Evolutionary conservation across 345 rosid species (phyloP).

Genomic region (Hibiscus syriacus): DNA sequence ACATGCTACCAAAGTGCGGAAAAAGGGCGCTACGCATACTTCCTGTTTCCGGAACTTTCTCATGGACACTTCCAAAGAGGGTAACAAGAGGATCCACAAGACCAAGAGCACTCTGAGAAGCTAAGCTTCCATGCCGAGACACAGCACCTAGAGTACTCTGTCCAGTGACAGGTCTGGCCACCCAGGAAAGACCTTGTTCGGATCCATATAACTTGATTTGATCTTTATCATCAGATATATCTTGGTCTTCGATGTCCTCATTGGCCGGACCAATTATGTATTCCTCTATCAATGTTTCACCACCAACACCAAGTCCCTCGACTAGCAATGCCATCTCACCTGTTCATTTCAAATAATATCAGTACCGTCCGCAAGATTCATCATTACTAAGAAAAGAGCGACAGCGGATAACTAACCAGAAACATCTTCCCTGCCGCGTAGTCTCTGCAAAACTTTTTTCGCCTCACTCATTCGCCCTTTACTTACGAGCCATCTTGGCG

Average conservation of each 20-base stretch:
- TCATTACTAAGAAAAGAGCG: too few species aligned
- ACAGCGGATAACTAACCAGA: conserved; percentile 45
- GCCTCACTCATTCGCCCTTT: conserved; percentile 94
- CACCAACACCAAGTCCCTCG: conserved; percentile 87
- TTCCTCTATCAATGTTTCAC: conserved; percentile 78
- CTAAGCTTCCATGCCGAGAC: conserved; percentile 67
- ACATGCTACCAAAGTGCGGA: conserved; percentile 95
- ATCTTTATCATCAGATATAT: conserved; percentile 58
- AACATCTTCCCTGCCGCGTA: conserved; percentile 82
- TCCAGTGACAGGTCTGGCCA: conserved; percentile 78
- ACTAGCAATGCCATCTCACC: conserved; percentile 98
- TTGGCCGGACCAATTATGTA: conserved; percentile 74
- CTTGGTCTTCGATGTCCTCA: conserved; percentile 50
- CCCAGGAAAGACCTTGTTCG: conserved; percentile 75
- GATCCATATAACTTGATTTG: conserved; percentile 80
- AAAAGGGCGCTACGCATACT: conserved; percentile 89
- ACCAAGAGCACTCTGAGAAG: conserved; percentile 29
- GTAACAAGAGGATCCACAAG: conserved; percentile 85
- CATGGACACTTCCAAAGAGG: conserved; percentile 85
- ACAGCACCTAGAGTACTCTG: conserved; percentile 51
- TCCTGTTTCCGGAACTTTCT: conserved; percentile 65
- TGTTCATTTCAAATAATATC: conserved; percentile 31
- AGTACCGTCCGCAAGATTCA: not conserved
- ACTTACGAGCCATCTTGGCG: conserved; percentile 97
- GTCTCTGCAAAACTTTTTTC: conserved; percentile 65